Evolutionary conservation across 2,329 filamentous ascomycete genomes (phyloP), one percentile per base, ranked within the genome.

Genomic region (Ploettnerulaceae sp.): DNA sequence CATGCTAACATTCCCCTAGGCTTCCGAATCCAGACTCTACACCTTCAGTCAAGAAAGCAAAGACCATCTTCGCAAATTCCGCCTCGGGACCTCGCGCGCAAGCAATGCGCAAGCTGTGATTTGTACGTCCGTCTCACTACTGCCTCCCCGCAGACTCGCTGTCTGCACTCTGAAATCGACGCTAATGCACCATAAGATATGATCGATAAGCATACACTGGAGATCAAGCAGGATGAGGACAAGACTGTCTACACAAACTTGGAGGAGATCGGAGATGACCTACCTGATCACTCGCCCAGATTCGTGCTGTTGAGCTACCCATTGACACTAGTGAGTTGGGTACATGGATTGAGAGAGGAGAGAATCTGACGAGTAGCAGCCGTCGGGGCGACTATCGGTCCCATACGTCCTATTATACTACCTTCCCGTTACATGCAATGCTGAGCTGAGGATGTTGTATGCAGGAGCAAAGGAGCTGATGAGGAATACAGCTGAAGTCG

Each of bases 341-440:
- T 22, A 31, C 17, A 28, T n/a, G 18, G 1, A 3, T 24, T 17
- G 20, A 15, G 7, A 15, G 18, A 17, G 8, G n/a, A 18, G 2
- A 7, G 20, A 52, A 39, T 37, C 47, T 41, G 26, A 61, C 39
- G 40, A 40, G 22, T 26, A 47, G 41, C 29, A 45, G 88, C 73
- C 82, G 34, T 89, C 86, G 42, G 93, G 93, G 47, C 82, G 93
- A 21, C 67, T 89, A 33, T 86, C 88, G 4, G 89, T 95, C 3
- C 93, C 93, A 7, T 98, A 98, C 66, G 89, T 96, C 36, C 79
- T 97, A 65, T 71, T 98, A 17, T 96, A 95, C 73, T 97, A 95
- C 70, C 81, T 97, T 17, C 93, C 93, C 6, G 85, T 84, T 41
- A 96, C 91, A 38, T 93, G 88, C 70, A 96, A 95, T 66, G 80